These are phyloP conservation scores for Elsinoe arachidis DNA, from an alignment of 2,329 filamentous ascomycete genomes.

Conservation along the genomic window DNA sequence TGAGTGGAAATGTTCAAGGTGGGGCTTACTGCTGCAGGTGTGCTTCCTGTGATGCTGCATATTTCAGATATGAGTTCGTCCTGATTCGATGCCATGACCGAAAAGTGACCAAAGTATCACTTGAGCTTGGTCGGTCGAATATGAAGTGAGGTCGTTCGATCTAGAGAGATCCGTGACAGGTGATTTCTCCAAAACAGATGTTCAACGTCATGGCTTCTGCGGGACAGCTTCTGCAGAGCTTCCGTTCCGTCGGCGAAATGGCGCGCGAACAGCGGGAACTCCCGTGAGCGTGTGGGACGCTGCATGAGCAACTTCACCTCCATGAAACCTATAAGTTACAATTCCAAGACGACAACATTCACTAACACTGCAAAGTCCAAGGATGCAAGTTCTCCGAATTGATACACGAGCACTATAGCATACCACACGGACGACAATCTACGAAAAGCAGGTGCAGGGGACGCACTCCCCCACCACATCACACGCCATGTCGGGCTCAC, in stretches of 20 bases:
- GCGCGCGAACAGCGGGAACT: too few species aligned
- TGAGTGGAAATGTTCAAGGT: conserved; percentile 5
- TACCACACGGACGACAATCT: too few species aligned
- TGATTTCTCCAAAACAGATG: not conserved
- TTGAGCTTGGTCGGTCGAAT: conserved; percentile 2
- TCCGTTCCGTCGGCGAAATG: too few species aligned
- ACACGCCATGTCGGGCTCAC: conserved; percentile 9
- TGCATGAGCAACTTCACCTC: too few species aligned
- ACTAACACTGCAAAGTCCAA: too few species aligned
- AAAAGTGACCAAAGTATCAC: not conserved
- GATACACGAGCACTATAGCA: too few species aligned
- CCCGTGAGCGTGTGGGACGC: too few species aligned
- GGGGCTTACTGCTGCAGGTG: conserved; percentile 25
- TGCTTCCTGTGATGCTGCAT: conserved; percentile 29
- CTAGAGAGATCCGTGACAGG: not conserved
- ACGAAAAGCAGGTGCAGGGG: too few species aligned
- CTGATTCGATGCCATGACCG: conserved; percentile 24
- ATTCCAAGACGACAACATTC: too few species aligned
- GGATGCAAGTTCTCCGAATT: too few species aligned
- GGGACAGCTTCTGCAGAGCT: not conserved
- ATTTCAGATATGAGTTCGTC: conserved; percentile 29
- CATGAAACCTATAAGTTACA: too few species aligned
- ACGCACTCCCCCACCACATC: too few species aligned
- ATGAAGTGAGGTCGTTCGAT: not conserved
- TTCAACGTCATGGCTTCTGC: conserved; percentile 6